These are phyloP conservation scores for Ananas comosus DNA, from an alignment of 176 grass and related monocot species.

Conservation along the genomic window DNA sequence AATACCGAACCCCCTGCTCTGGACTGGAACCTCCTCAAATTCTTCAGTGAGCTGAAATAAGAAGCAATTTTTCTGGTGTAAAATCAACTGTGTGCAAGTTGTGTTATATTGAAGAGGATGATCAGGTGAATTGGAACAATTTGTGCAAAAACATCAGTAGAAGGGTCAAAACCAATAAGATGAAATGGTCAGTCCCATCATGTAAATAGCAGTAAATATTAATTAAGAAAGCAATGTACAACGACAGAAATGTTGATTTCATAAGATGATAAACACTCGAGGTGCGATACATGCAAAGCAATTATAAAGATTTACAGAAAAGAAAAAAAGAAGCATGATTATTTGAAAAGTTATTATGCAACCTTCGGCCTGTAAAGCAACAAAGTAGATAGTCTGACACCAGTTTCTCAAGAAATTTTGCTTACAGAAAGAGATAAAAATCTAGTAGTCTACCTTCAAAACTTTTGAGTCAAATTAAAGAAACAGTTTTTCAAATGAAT, in stretches of 20 bases:
- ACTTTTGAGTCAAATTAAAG: constrained; percentile 10
- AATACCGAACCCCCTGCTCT: constrained; percentile 91
- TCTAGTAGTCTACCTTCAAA: background rate
- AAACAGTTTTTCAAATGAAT: background rate
- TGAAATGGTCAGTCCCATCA: background rate
- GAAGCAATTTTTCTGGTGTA: background rate
- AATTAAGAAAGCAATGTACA: background rate
- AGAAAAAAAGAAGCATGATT: too few relatives aligned
- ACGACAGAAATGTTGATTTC: too few relatives aligned
- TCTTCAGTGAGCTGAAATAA: constrained; percentile 72
- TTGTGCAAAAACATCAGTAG: background rate
- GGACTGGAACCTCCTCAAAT: constrained; percentile 82
- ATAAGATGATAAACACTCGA: too few relatives aligned
- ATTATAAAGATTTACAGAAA: too few relatives aligned
- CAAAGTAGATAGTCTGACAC: background rate
- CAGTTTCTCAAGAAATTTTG: background rate
- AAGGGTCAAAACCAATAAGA: background rate
- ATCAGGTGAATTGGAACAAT: background rate
- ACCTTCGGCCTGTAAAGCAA: background rate
- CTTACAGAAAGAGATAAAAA: background rate
- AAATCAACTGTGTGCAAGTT: background rate
- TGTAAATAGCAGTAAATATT: background rate
- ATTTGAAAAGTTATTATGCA: background rate
- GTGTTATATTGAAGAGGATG: background rate
- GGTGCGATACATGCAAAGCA: too few relatives aligned